A percentile compares a stretch with the other conserved stretches of the same genome.
Conservation (phyloP, 495 filamentous ascomycete species). For the Xanthoparmelia taractica region DNA sequence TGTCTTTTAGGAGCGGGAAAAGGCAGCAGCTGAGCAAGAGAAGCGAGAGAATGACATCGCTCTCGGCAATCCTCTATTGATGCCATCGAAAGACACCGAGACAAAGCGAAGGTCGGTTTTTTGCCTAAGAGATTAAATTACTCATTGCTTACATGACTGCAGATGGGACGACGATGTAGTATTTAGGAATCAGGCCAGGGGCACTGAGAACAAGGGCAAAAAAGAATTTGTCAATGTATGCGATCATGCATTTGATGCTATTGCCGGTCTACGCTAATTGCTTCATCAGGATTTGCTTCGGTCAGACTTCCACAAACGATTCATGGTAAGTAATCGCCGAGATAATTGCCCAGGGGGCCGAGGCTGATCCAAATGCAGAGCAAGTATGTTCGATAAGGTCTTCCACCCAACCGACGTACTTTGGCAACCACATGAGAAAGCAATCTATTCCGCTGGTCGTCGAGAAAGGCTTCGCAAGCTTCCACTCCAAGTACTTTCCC, state of each 20-base stretch:
- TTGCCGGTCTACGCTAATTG: conserved; percentile 24
- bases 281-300: conserved; percentile 68
- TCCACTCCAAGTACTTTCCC: background rate
- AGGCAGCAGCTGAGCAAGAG: conserved; percentile 68
- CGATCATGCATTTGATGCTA: conserved; percentile 6
- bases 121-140: background rate
- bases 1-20: conserved; percentile 57
- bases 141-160: conserved; percentile 33
- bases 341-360: background rate
- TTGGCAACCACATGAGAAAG: background rate
- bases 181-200: conserved; percentile 96
- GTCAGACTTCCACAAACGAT: conserved; percentile 94
- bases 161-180: conserved; percentile 99
- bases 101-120: conserved; percentile 52
- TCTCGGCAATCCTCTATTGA: conserved; percentile 84
- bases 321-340: conserved; percentile 63
- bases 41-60: conserved; percentile 83
- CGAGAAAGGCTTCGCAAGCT: background rate
- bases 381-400: conserved; percentile 59
- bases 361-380: conserved; percentile 42
- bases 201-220: conserved; percentile 83
- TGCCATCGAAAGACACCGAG: conserved; percentile 60
- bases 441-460: background rate
- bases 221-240: conserved; percentile 94
- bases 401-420: background rate